These are phyloP conservation scores for Syzygium syzygioides DNA, from an alignment of 441 rosid genomes.

Conservation along the genomic window DNA sequence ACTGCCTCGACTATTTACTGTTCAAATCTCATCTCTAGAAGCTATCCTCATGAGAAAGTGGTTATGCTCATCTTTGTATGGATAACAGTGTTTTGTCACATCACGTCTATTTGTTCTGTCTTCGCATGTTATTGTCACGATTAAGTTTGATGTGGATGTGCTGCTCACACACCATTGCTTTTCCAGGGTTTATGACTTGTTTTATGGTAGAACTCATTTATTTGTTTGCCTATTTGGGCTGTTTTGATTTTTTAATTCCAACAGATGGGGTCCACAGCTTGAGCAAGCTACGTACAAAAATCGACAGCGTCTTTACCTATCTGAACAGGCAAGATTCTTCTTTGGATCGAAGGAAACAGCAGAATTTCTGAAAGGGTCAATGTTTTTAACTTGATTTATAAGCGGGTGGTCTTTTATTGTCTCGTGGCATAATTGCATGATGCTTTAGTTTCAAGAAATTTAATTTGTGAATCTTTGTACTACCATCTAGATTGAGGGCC, in stretches of 20 bases:
- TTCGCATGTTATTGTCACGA: neutral
- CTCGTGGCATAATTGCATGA: neutral
- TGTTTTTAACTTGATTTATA: neutral
- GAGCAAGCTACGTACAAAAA: constrained; percentile 95
- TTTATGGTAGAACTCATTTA: neutral
- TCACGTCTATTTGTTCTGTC: neutral
- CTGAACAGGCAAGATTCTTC: constrained; percentile 64
- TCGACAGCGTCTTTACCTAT: constrained; percentile 24
- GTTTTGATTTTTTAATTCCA: neutral
- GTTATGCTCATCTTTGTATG: neutral
- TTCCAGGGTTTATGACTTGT: neutral
- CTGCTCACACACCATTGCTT: neutral
- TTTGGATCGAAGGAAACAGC: neutral
- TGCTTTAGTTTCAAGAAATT: neutral
- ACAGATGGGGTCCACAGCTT: constrained; percentile 97
- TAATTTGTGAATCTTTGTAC: neutral
- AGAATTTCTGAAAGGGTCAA: neutral
- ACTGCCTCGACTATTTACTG: neutral
- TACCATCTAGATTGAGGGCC: neutral
- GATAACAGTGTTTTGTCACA: neutral
- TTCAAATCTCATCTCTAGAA: neutral
- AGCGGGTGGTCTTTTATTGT: neutral
- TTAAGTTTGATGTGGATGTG: neutral
- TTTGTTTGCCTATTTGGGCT: neutral
- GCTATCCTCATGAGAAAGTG: neutral